Base-by-base conservation (phyloP, 2,329 filamentous ascomycete genomes). In the Alternaria novae-zelandiae region DNA sequence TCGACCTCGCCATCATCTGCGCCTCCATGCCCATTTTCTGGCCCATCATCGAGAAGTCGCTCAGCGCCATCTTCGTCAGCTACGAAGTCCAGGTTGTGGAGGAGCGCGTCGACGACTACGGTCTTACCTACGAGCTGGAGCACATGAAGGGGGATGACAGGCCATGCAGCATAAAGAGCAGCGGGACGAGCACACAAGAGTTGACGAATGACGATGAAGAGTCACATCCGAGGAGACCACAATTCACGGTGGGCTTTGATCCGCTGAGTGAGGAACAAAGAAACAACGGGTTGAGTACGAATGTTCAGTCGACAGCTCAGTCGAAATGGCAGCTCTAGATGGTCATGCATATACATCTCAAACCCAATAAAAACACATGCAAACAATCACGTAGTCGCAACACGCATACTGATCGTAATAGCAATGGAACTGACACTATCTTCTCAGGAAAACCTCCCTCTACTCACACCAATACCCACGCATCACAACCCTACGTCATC, bases 11-110 rank as follows among this genome's bases (percentile, higher is more conserved):
- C 25, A 74, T 79, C 32, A 73, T 76, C 32, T 76, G 74, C 63
- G 76, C 77, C 15, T 76, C 73, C 5, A 76, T 79, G 57, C 77
- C 77, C 9, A 75, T 79, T 44, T 79, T 79, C 70, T 79, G 76
- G 76, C 77, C 77, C 4, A 61, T 77, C 9, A 63, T 79, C 53
- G 67, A 74, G 25, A 65, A 67, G 43, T 72, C 72, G 4, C 46
- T 76, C 28, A 54, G 64, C 15, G 67, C 73, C 32, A 79, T 79
- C 45, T 75, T 79, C 43, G 73, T 78, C 50, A 77, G 73, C 9
- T 74, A 71, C 61, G 76, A 80, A 54, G 73, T 80, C 23, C 62
- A 76, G 13, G 69, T 80, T 6, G 71, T 69, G 1, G 75, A 78
- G 32, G 73, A 77, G 23, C 71, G 66, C 11, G 55, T 70, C 8